phyloP scores from a whole-genome alignment of 2,329 filamentous ascomycete species.

The Cladosporium austrohemisphaericum region DNA sequence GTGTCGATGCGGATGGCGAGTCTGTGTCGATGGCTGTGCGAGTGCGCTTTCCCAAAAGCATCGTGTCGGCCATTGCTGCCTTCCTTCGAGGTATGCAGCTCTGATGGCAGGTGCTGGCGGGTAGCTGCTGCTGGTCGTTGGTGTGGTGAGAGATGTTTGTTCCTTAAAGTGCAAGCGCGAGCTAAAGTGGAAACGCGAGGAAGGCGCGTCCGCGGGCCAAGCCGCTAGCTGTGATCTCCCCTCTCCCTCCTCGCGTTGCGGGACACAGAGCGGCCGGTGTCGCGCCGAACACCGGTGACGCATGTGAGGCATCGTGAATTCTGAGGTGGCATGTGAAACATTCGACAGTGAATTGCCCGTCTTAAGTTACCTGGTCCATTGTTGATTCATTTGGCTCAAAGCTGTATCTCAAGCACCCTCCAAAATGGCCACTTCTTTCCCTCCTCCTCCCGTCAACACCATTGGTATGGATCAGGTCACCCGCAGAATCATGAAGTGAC shows the following conservation, averaged over 20 bases:
- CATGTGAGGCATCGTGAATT: not conserved
- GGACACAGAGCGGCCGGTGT: not conserved
- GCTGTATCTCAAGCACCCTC: too few relatives aligned
- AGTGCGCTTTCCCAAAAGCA: slow-evolving; percentile 47
- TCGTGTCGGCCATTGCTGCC: slow-evolving; percentile 8
- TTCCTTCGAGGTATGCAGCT: not conserved
- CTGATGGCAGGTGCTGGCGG: not conserved
- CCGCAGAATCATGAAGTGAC: not conserved
- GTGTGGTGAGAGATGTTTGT: not conserved
- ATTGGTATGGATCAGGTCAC: slow-evolving; percentile 52
- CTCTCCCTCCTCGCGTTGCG: too few relatives aligned
- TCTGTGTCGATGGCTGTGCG: slow-evolving; percentile 35
- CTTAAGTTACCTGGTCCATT: too few relatives aligned
- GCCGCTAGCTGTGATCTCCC: not conserved
- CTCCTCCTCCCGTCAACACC: slow-evolving; percentile 71
- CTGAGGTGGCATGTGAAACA: too few relatives aligned
- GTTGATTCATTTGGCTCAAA: too few relatives aligned
- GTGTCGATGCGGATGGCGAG: slow-evolving; percentile 29
- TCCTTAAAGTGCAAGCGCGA: not conserved
- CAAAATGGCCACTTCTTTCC: slow-evolving; percentile 51
- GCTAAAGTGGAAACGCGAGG: not conserved
- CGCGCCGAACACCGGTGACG: not conserved
- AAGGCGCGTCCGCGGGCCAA: not conserved
- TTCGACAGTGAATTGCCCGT: not conserved
- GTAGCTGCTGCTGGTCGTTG: slow-evolving; percentile 1